These are phyloP conservation scores for Tolypocladium inflatum DNA, from an alignment of 2,329 filamentous ascomycete species.

Conservation along the genomic window DNA sequence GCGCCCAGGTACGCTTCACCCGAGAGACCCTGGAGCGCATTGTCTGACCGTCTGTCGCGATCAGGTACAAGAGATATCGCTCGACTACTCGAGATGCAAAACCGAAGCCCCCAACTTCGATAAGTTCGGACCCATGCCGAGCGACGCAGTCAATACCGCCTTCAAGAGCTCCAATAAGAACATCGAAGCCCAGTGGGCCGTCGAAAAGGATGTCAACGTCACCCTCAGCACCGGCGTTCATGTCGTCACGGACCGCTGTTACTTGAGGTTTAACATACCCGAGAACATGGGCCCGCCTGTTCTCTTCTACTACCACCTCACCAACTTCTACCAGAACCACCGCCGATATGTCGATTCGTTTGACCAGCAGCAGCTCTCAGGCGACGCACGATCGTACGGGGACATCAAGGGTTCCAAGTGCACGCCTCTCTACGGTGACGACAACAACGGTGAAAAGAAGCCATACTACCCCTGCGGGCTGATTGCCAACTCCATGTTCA, in stretches of 20 bases:
- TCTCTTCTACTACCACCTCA: constrained; percentile 88
- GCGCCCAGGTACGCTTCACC: constrained; percentile 52
- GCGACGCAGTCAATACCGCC: constrained; percentile 49
- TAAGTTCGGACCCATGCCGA: constrained; percentile 41
- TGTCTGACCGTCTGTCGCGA: constrained; percentile 5
- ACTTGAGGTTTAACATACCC: constrained; percentile 68
- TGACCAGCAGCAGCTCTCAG: constrained; percentile 71
- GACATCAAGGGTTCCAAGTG: constrained; percentile 63
- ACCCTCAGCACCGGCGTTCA: constrained; percentile 26
- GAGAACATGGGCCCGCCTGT: constrained; percentile 74
- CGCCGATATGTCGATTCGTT: constrained; percentile 90
- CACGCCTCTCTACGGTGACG: constrained; percentile 55
- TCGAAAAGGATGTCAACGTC: constrained; percentile 27
- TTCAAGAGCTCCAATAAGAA: constrained; percentile 53
- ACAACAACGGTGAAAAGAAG: constrained; percentile 35
- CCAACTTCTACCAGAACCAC: constrained; percentile 99
- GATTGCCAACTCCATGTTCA: constrained; percentile 95
- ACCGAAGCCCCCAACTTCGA: constrained; percentile 37
- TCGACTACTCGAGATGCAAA: constrained; percentile 82
- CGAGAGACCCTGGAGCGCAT: neutral
- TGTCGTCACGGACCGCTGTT: constrained; percentile 48
- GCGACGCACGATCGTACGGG: constrained; percentile 47
- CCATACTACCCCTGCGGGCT: constrained; percentile 91
- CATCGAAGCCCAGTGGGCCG: constrained; percentile 32
- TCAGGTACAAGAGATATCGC: constrained; percentile 79